A percentile compares a stretch with the other conserved stretches of the same genome.
Evolutionary conservation across 257 asterid genomes (phyloP).

Genomic region (Solanum microdontum): DNA sequence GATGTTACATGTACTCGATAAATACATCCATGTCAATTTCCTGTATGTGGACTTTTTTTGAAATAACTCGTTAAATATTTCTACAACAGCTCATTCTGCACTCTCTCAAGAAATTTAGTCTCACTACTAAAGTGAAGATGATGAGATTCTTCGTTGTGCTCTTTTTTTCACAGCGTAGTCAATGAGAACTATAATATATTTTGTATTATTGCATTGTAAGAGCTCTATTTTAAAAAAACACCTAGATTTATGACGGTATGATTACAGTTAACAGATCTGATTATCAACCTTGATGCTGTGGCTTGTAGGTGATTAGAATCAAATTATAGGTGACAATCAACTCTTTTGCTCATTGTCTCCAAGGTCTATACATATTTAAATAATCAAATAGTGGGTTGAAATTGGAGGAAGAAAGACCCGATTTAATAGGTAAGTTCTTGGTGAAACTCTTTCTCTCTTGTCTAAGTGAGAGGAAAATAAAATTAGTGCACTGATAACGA

Average conservation of each 20-base stretch:
- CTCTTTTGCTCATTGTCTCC: neutral
- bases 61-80: too few relatives aligned
- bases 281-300: too few relatives aligned
- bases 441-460: neutral
- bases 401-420: neutral
- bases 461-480: neutral
- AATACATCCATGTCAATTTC: too few relatives aligned
- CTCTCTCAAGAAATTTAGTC: neutral
- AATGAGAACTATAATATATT: neutral
- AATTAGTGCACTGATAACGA: neutral
- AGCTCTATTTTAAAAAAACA: neutral
- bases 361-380: neutral
- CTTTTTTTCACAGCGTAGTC: neutral
- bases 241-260: neutral
- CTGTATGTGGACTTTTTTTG: too few relatives aligned
- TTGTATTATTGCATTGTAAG: neutral
- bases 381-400: neutral
- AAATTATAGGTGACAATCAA: neutral
- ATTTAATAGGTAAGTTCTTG: neutral
- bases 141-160: neutral
- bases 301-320: neutral
- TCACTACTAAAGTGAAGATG: neutral
- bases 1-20: too few relatives aligned
- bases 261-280: neutral
- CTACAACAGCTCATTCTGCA: too few relatives aligned